Base-by-base conservation (phyloP, 2,329 filamentous ascomycete genomes). In the Talaromyces sp. region DNA sequence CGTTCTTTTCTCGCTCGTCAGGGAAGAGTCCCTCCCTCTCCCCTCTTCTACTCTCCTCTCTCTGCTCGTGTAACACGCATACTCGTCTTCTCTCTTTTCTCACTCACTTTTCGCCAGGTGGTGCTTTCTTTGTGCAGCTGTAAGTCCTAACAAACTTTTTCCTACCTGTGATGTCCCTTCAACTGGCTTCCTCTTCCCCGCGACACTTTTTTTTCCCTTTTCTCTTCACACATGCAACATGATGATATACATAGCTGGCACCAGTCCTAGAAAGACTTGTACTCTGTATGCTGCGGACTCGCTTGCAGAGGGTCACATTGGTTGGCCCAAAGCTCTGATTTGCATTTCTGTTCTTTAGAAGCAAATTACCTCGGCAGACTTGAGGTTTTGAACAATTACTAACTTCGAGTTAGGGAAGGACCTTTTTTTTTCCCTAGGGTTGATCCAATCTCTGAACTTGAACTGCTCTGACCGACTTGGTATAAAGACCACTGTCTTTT, bases 201-300 rank as follows among this genome's bases (percentile, higher is more conserved):
- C 13, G 49, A 17, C 11, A 29, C 49, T 9, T 13, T 29, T 29
- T 29, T 29, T 19, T 5, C 17, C 19, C 24, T 27, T 11, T 24
- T 52, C 26, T 31, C 19, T 19, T 27, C 17, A 17, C 49, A 29
- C 49, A 17, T 52, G 49, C 49, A 52, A 63, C 59, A 80, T 83
- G 84, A 86, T 85, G 84, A 86, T 71, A 82, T 71, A 63, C 66
- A 77, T 76, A 61, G 84, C 84, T 87, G 84, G 84, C 84, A 87
- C 84, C 84, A 86, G 84, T 83, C 84, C 80, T 77, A 86, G 79
- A 82, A 74, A 81, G 81, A 83, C 77, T 84, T 83, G 81, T 84
- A 81, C 81, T 84, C 80, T 84, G 80, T 82, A 78, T 76, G 73
- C 64, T 86, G 84, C 82, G 81, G 84, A 86, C 76, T 79, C 84